These are phyloP conservation scores for Artemisia argyi DNA, from an alignment of 129 eudicot genomes.

Conservation along the genomic window DNA sequence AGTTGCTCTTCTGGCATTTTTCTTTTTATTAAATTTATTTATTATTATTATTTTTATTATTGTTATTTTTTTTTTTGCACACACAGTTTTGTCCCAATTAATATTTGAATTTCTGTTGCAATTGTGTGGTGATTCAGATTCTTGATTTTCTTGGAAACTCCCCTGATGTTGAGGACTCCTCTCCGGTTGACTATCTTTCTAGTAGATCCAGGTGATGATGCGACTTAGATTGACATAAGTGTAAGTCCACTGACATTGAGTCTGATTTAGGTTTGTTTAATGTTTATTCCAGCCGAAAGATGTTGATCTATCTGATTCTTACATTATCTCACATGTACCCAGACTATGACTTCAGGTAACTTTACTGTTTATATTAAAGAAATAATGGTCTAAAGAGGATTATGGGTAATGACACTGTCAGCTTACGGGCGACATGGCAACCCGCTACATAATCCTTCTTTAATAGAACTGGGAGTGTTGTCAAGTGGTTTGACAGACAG, in stretches of 20 bases:
- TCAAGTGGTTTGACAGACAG: slow-evolving; percentile 99
- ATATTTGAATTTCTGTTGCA: not conserved
- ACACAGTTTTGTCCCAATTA: not conserved
- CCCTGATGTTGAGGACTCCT: slow-evolving; percentile 63
- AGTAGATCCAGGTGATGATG: slow-evolving; percentile 70
- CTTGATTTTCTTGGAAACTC: slow-evolving; percentile 83
- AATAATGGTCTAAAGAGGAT: slow-evolving; percentile 46
- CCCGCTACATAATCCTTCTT: slow-evolving; percentile 78
- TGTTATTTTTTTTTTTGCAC: not conserved
- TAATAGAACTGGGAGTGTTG: slow-evolving; percentile 87
- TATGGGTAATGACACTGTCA: slow-evolving; percentile 99
- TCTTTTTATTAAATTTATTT: no score
- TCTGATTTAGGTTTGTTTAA: slow-evolving; percentile 20
- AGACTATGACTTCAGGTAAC: slow-evolving; percentile 93
- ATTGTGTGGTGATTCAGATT: slow-evolving; percentile 48
- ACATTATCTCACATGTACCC: slow-evolving; percentile 93
- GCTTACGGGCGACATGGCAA: slow-evolving; percentile 93
- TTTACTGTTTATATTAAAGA: not conserved
- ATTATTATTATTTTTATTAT: no score
- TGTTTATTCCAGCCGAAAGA: slow-evolving; percentile 77
- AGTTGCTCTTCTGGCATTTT: no score
- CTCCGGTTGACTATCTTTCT: slow-evolving; percentile 64
- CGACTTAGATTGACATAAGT: slow-evolving; percentile 11
- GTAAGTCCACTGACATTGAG: slow-evolving; percentile 13
- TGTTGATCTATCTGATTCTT: slow-evolving; percentile 82